Evolutionary conservation across 2,329 filamentous ascomycete species (phyloP).

Genomic region (Aquanectria penicillioides): DNA sequence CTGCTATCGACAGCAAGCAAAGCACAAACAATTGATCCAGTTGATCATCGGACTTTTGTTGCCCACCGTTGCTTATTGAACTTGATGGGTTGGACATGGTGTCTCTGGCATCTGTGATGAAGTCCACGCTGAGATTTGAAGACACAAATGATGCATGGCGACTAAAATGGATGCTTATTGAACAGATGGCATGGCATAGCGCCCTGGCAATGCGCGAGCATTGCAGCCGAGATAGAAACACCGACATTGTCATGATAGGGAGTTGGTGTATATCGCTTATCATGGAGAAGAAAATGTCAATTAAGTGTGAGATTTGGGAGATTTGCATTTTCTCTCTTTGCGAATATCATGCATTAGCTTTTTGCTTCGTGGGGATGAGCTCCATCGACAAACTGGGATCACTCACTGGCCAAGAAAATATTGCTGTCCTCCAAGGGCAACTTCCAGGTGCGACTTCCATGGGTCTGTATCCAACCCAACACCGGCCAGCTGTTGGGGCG

Average conservation of each 20-base stretch:
- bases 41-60: background rate
- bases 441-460: too few relatives aligned
- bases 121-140: background rate
- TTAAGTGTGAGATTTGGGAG: background rate
- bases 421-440: too few relatives aligned
- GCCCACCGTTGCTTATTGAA: background rate
- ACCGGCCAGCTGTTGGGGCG: too few relatives aligned
- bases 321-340: background rate
- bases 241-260: background rate
- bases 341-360: background rate
- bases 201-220: background rate
- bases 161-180: background rate
- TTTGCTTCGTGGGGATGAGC: background rate
- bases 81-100: background rate
- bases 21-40: background rate
- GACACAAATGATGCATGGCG: background rate
- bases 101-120: background rate
- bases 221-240: background rate
- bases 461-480: too few relatives aligned
- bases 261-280: background rate
- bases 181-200: background rate
- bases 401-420: too few relatives aligned
- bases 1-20: background rate
- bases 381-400: too few relatives aligned
- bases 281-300: background rate